A percentile compares a stretch with the other conserved stretches of the same genome.
Conservation (phyloP, 2,329 filamentous ascomycete genomes). For the Ceratocystis destructans region DNA sequence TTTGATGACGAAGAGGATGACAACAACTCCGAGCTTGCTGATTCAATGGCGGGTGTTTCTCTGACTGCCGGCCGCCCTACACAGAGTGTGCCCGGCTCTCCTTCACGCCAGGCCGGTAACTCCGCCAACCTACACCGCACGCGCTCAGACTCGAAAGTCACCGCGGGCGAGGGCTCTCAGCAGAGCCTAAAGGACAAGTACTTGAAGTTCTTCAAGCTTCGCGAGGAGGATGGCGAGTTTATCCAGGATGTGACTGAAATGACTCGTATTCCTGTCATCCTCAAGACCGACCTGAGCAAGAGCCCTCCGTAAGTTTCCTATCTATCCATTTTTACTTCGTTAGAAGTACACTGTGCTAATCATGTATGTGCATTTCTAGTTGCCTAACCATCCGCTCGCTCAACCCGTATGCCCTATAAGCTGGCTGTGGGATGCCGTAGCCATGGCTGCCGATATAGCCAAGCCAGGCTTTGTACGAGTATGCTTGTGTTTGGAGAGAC, state of each 20-base stretch:
- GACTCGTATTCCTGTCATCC: constrained; percentile 90
- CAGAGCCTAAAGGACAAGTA: constrained; percentile 94
- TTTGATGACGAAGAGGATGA: constrained; percentile 91
- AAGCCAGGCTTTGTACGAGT: constrained; percentile 16
- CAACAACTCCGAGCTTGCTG: constrained; percentile 65
- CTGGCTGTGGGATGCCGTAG: background rate
- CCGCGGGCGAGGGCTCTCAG: constrained; percentile 60
- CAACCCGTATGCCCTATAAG: constrained; percentile 58
- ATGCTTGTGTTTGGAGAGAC: constrained; percentile 4
- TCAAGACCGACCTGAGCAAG: constrained; percentile 97
- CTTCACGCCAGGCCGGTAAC: constrained; percentile 53
- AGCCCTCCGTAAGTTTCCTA: constrained; percentile 84
- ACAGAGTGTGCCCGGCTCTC: constrained; percentile 88
- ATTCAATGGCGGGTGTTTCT: constrained; percentile 82
- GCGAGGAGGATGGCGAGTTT: constrained; percentile 87
- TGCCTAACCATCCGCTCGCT: constrained; percentile 73
- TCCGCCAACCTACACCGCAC: constrained; percentile 67
- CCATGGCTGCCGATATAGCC: background rate
- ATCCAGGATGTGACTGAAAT: constrained; percentile 98
- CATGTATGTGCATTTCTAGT: constrained; percentile 30
- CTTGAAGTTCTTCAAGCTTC: constrained; percentile 71
- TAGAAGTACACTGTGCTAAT: constrained; percentile 27
- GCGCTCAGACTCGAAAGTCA: constrained; percentile 85
- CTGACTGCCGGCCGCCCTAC: constrained; percentile 68
- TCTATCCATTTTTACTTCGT: background rate